Evolutionary conservation across 2,329 filamentous ascomycete species (phyloP).

Genomic region (Sordariomycetes sp.): DNA sequence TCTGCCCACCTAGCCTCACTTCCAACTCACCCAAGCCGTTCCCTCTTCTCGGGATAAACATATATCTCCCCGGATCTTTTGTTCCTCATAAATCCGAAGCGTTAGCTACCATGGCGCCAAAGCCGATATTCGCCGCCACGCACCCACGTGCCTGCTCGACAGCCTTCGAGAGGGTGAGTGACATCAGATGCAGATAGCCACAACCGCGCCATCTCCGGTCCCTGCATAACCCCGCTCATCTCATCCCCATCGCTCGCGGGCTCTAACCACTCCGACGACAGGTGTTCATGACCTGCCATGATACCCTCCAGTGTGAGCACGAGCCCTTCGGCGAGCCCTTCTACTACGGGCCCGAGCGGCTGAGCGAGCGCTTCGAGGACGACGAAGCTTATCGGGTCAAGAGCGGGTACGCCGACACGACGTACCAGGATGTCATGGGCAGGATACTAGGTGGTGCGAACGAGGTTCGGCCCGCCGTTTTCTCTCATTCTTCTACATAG

Average conservation of each 20-base stretch:
- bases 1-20: neutral
- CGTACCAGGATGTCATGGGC: slow-evolving; percentile 67
- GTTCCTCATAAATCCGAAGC: neutral
- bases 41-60: too few relatives aligned
- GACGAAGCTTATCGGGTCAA: slow-evolving; percentile 42
- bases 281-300: slow-evolving; percentile 93
- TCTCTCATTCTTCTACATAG: neutral
- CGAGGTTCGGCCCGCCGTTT: slow-evolving; percentile 41
- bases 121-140: slow-evolving; percentile 80
- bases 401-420: slow-evolving; percentile 56
- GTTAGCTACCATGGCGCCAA: slow-evolving; percentile 42
- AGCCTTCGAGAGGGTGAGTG: slow-evolving; percentile 78
- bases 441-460: slow-evolving; percentile 57
- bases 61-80: too few relatives aligned
- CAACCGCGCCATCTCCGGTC: neutral
- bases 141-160: slow-evolving; percentile 93
- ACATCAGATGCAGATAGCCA: neutral
- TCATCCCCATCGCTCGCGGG: neutral
- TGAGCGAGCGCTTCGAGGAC: slow-evolving; percentile 65
- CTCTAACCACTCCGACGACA: slow-evolving; percentile 17
- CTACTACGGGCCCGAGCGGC: slow-evolving; percentile 85
- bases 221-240: neutral
- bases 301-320: slow-evolving; percentile 72
- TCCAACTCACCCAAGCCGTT: neutral
- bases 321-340: slow-evolving; percentile 96